These are phyloP conservation scores for Chenopodium berlandieri DNA, from an alignment of 148 eudicot species.

Conservation along the genomic window DNA sequence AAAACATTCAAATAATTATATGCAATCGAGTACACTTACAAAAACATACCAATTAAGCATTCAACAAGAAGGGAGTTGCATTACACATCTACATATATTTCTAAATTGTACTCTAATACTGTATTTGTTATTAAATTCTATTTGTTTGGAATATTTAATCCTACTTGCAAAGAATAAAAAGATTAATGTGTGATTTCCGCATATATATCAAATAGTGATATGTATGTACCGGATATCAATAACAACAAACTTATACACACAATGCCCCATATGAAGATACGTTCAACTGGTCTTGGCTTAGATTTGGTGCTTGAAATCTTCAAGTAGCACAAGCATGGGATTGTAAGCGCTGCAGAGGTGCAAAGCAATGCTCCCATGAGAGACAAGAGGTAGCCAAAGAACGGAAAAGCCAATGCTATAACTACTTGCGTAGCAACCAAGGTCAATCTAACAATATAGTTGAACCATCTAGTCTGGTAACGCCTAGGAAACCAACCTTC, in stretches of 20 bases:
- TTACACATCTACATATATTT: no score
- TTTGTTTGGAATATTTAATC: no score
- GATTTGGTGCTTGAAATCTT: no score
- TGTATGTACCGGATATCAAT: slow-evolving; percentile 12
- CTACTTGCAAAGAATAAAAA: not conserved
- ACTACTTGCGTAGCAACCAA: slow-evolving; percentile 33
- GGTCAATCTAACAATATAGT: slow-evolving; percentile 22
- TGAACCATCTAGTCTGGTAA: slow-evolving; percentile 12
- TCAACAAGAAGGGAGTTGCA: no score
- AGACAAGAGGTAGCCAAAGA: slow-evolving; percentile 24
- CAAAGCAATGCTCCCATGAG: slow-evolving; percentile 27
- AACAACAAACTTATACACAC: not conserved
- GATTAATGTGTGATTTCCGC: not conserved
- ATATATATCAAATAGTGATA: slow-evolving; percentile 1
- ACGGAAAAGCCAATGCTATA: slow-evolving; percentile 18
- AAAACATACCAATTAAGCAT: no score
- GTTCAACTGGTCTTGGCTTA: not conserved
- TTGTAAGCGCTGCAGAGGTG: slow-evolving; percentile 21
- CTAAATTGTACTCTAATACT: no score
- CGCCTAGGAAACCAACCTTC: slow-evolving; percentile 28
- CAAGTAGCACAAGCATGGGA: no score
- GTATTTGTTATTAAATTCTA: no score
- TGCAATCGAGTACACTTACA: no score
- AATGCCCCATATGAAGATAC: slow-evolving; percentile 1
- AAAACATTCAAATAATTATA: no score